These are phyloP conservation scores for Dryadomyces quercivorus DNA, from an alignment of 2,329 filamentous ascomycete genomes.

Conservation along the genomic window DNA sequence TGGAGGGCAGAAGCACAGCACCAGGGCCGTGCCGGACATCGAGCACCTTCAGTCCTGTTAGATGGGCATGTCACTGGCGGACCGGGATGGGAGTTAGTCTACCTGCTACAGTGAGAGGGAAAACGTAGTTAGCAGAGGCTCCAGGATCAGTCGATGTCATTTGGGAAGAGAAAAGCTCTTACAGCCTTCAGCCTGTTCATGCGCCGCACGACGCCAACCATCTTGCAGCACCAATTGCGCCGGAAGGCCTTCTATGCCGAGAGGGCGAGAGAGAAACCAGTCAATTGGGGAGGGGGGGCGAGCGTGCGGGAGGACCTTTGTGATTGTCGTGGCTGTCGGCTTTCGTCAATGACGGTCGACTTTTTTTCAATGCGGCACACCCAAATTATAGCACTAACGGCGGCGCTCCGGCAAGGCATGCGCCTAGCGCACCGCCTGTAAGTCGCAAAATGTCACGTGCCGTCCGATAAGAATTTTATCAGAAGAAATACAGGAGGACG, in stretches of 20 bases:
- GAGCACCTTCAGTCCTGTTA: constrained; percentile 43
- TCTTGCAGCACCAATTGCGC: constrained; percentile 12
- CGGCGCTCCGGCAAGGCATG: not conserved
- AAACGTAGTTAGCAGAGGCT: not conserved
- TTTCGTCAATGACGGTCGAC: not conserved
- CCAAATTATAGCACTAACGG: not conserved
- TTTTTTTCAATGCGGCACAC: not conserved
- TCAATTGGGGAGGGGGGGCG: not conserved
- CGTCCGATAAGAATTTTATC: not conserved
- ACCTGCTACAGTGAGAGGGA: constrained; percentile 26
- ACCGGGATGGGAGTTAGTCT: constrained; percentile 9
- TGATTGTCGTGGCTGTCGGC: not conserved
- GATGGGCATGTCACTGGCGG: constrained; percentile 5
- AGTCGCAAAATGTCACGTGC: not conserved
- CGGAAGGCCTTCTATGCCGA: not conserved
- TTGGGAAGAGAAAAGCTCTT: constrained; percentile 23
- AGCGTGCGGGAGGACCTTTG: not conserved
- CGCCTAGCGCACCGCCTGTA: not conserved
- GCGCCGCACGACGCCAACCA: constrained; percentile 45
- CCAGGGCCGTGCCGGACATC: constrained; percentile 69
- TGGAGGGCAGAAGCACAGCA: constrained; percentile 65
- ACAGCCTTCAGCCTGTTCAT: constrained; percentile 65
- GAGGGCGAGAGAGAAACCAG: not conserved
- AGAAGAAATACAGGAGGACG: not conserved
- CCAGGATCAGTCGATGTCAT: not conserved